Base-by-base conservation (phyloP, 2,329 filamentous ascomycete species). In the Trichophyton benhamiae region DNA sequence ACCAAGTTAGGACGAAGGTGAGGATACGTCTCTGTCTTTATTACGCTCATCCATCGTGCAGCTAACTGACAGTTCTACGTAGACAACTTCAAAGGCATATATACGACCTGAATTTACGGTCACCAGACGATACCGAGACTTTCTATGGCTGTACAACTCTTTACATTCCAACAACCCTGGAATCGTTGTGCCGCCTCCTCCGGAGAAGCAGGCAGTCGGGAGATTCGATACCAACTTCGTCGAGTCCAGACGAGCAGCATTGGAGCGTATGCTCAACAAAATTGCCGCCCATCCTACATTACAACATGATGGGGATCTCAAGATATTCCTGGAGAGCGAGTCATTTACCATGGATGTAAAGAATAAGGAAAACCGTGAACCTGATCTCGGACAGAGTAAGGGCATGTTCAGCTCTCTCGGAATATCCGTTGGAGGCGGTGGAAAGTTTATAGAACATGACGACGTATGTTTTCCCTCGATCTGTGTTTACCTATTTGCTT, bases 201-300 rank as follows among this genome's bases (percentile, higher is more conserved):
- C 94, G 0, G 94, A 99, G 77, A 99, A 99, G 79, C 94, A 99
- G 77, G 91, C 92, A 6, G 89, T 99, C 61, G 92, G 92, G 63
- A 86, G 94, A 44, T 99, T 99, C 71, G 92, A 99, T 75, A 89
- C 84, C 67, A 95, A 96, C 73, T 99, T 99, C 75, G 91, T 99
- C 65, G 94, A 99, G 75, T 90, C 89, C 49, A 82, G 94, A 68
- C 84, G 94, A 67, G 88, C 91, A 64, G 94, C 94, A 13, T 78
- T 99, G 62, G 94, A 99, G 76, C 89, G 94, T 72, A 99, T 99
- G 94, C 79, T 96, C 60, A 97, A 96, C 82, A 97, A 96, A 79
- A 94, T 86, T 63, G 90, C 92, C 2, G 83, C 85, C 9, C 94
- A 99, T 72, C 87, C 90, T 6, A 88, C 91, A 38, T 79, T 99